Base-by-base conservation (phyloP, 306 rosid species). In the Mimosa pudica region DNA sequence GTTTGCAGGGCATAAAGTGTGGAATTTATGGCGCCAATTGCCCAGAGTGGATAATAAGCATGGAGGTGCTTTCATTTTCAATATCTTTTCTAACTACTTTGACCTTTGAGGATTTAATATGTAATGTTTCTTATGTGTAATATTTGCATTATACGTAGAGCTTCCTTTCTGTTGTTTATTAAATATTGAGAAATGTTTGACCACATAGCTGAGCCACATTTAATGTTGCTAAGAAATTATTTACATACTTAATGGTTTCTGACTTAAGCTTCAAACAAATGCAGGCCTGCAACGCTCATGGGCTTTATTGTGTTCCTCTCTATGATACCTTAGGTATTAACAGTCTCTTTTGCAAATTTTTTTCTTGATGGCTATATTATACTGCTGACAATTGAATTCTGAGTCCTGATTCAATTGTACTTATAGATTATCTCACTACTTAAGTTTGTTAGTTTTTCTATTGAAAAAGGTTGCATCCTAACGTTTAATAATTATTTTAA, bases 281-380 rank as follows among this genome's bases (percentile, higher is more conserved):
- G 86, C 96, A 95, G 98, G 98, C 98, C 55, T 91, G 95, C 92
- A 95, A 95, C 83, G 98, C 98, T 81, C 95, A 92, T 82, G 98
- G 89, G 68, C 94, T 95, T 80, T 90, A 84, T 74, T 95, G 98
- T 79, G 98, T 95, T 73, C 98, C 98, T 82, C 82, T 95, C 61
- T 95, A 95, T 71, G 98, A 95, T 81, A 90, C 96, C 73, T 84
- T 92, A 78, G 98, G 98, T 95, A 88, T 11, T 57, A n/a, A 7
- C 78, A 16, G 74, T 10, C 70, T 72, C 71, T 83, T 83, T 78
- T 80, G 61, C 78, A 84, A 84, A 70, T 18, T 60, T 54, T 78
- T 48, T 77, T 41, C 55, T n/a, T 32, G 24, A 24, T 79, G 77
- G 13, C 70, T 70, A 55, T 86, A 71, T 38, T 72, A 81, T 45